These are phyloP conservation scores for Diplodia corticola DNA, from an alignment of 2,329 filamentous ascomycete genomes.

Conservation along the genomic window DNA sequence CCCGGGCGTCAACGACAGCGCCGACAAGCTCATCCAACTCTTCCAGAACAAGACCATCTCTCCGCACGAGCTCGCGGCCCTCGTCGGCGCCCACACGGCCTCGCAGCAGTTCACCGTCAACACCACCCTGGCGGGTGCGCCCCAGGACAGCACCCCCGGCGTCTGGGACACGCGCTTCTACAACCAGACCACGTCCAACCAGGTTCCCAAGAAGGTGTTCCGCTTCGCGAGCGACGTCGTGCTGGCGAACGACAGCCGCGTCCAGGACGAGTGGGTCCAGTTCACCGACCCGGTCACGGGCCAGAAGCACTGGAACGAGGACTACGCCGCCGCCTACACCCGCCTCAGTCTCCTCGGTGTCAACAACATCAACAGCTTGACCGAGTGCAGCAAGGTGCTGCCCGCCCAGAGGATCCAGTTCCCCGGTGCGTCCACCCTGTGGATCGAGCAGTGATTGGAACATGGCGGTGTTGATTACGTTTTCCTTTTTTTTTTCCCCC, in stretches of 20 bases:
- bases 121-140: conserved; percentile 35
- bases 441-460: conserved; percentile 20
- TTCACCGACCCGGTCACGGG: conserved; percentile 27
- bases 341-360: conserved; percentile 58
- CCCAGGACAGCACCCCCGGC: conserved; percentile 52
- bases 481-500: too few relatives aligned
- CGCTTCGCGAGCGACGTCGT: conserved; percentile 41
- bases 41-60: conserved; percentile 55
- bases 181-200: conserved; percentile 34
- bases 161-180: conserved; percentile 56
- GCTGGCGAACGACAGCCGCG: conserved; percentile 37
- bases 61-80: conserved; percentile 53
- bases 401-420: conserved; percentile 35
- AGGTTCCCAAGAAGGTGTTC: conserved; percentile 35
- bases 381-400: conserved; percentile 57
- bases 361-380: conserved; percentile 57
- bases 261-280: conserved; percentile 36
- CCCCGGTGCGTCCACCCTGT: conserved; percentile 26
- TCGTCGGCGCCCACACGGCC: conserved; percentile 57
- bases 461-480: neutral
- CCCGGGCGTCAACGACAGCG: conserved; percentile 45
- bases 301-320: conserved; percentile 43
- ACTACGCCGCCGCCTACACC: conserved; percentile 56
- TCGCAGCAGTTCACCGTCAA: conserved; percentile 52
- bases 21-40: conserved; percentile 47